Conservation (phyloP, 345 rosid species). For the Durio zibethinus region DNA sequence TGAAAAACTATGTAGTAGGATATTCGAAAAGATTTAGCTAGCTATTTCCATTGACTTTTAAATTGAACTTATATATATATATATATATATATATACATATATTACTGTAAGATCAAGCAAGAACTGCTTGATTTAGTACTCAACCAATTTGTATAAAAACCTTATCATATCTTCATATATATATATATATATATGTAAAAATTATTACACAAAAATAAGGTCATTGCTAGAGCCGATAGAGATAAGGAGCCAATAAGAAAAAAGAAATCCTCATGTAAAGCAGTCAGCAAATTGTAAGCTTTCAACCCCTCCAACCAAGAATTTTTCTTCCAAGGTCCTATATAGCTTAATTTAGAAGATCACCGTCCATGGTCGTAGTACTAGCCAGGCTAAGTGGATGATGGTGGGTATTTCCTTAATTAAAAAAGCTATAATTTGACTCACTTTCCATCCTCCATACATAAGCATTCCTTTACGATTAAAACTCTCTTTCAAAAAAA, state of each 20-base stretch:
- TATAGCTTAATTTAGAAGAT: not conserved
- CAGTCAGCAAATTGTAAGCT: not conserved
- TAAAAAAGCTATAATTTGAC: conserved; percentile 3
- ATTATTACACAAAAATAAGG: not conserved
- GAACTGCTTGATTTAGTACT: no score
- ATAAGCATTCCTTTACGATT: not conserved
- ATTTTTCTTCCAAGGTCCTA: not conserved
- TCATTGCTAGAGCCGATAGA: not conserved
- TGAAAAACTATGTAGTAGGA: not conserved
- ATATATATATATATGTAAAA: not conserved
- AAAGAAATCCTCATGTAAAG: not conserved
- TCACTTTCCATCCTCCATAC: not conserved
- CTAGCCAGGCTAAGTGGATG: not conserved
- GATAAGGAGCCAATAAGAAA: not conserved
- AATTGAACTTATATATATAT: not conserved
- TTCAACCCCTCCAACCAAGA: not conserved
- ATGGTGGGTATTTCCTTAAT: conserved; percentile 5
- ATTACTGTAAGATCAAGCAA: no score
- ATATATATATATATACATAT: no score
- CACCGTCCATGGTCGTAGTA: not conserved
- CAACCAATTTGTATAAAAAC: no score
- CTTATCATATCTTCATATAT: no score
- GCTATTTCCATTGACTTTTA: not conserved
- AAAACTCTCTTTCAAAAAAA: not conserved
- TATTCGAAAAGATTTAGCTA: not conserved